Base-by-base conservation (phyloP, 345 rosid genomes). In the Brassica carinata region DNA sequence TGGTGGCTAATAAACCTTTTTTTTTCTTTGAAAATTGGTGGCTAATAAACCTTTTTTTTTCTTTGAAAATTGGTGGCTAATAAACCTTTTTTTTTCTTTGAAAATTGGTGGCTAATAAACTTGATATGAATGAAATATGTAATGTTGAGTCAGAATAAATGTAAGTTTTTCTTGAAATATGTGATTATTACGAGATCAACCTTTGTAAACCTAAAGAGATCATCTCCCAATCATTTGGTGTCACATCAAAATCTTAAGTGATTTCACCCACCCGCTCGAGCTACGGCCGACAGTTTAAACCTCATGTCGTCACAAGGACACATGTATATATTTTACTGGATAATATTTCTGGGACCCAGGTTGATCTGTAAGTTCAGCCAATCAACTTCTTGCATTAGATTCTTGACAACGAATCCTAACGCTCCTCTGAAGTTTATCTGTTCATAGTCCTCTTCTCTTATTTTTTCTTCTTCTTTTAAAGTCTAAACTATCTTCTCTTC, bases 211-310 rank as follows among this genome's bases (percentile, higher is more conserved):
- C 66, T 23, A 62, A 27, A 13, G 64, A 61, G 67, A 69, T 14
- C n/a, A n/a, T n/a, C 18, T 74, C 79, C 83, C 79, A 80, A 80
- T 80, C 83, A 80, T 80, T 80, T 48, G 83, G 18, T 63, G 83
- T 75, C 80, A 81, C 80, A 64, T 81, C 80, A 76, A 40, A 14
- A 71, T 23, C 77, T 76, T 71, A 71, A 75, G 76, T 75, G 36
- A 30, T 43, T 45, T 67, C 64, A 67, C 78, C 78, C 78, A 66
- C 73, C 31, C n/a, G 57, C 65, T 66, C 67, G 40, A 80, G 76
- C 71, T 64, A 81, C 80, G 68, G 76, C 77, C 76, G 83, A 81
- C 79, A 75, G 76, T 53, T 75, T 81, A 5, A 62, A 11, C 23
- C 63, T 64, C 17, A 13, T 70, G 67, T 57, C 30, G 33, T 19